Evolutionary conservation across 2,329 filamentous ascomycete genomes (phyloP).

Genomic region (Metarhizium rileyi): DNA sequence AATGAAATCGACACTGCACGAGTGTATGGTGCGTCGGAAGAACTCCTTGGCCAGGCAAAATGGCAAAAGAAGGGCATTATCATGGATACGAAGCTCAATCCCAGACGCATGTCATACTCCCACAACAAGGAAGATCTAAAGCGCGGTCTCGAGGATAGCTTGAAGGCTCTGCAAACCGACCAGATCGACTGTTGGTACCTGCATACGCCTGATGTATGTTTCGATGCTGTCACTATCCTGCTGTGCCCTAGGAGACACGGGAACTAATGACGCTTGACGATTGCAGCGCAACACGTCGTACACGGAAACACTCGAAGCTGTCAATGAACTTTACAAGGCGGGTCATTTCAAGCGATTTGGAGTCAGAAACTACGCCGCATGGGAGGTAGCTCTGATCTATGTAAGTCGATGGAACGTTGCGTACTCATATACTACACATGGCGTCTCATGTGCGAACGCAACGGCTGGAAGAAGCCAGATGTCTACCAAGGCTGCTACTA

Average conservation of each 20-base stretch:
- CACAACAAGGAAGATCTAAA: neutral
- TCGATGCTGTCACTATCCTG: too few species aligned
- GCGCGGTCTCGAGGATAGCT: neutral
- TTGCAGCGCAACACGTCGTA: constrained; percentile 40
- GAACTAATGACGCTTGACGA: too few species aligned
- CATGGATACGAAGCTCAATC: too few species aligned
- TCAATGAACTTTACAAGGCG: constrained; percentile 58
- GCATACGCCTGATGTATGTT: constrained; percentile 44
- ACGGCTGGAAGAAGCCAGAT: constrained; percentile 59
- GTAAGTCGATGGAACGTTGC: too few species aligned
- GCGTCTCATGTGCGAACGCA: constrained; percentile 55
- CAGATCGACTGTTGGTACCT: constrained; percentile 16
- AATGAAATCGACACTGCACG: too few species aligned
- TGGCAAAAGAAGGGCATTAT: too few species aligned
- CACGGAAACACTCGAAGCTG: constrained; percentile 56
- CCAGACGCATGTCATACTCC: too few species aligned
- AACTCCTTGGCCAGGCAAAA: too few species aligned
- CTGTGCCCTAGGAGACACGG: too few species aligned
- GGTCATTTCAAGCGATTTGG: constrained; percentile 66
- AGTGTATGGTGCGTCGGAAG: too few species aligned
- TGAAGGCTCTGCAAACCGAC: constrained; percentile 6
- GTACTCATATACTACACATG: too few species aligned
- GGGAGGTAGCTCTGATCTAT: constrained; percentile 62
- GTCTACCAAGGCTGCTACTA: constrained; percentile 68
- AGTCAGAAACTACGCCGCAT: constrained; percentile 63